Evolutionary conservation across 1,284 basidiomycete species (phyloP).

Genomic region (Trichosporon sp.): DNA sequence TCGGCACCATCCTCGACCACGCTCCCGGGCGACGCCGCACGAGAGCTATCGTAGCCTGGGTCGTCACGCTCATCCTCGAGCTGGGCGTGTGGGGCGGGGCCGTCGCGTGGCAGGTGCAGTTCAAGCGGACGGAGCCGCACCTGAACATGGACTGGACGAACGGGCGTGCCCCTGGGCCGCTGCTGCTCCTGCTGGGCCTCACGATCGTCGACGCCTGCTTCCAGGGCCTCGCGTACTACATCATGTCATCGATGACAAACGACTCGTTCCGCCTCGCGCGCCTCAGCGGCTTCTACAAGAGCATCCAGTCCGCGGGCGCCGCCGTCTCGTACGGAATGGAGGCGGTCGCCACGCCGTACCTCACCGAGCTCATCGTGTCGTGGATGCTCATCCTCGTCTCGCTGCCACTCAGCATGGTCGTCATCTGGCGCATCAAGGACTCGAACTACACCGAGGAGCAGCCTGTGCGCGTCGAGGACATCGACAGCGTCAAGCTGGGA

Average conservation of each 20-base stretch:
- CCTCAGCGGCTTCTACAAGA: slow-evolving; percentile 47
- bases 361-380: slow-evolving; percentile 35
- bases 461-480: slow-evolving; percentile 28
- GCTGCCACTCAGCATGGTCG: slow-evolving; percentile 15
- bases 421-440: slow-evolving; percentile 24
- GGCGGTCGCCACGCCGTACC: slow-evolving; percentile 46
- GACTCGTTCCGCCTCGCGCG: slow-evolving; percentile 42
- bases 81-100: slow-evolving; percentile 36
- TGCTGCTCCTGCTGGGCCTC: slow-evolving; percentile 5
- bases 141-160: not conserved
- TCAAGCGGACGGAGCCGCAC: slow-evolving; percentile 18
- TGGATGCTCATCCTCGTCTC: slow-evolving; percentile 32
- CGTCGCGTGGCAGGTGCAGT: slow-evolving; percentile 22
- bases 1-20: slow-evolving; percentile 39
- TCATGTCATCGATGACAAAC: slow-evolving; percentile 29
- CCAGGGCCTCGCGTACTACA: slow-evolving; percentile 46
- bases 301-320: slow-evolving; percentile 44
- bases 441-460: slow-evolving; percentile 26
- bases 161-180: not conserved
- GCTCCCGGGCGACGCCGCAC: slow-evolving; percentile 29
- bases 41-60: slow-evolving; percentile 31
- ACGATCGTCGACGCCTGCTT: slow-evolving; percentile 44
- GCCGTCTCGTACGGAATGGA: slow-evolving; percentile 55
- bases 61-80: slow-evolving; percentile 24
- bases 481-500: slow-evolving; percentile 16